Percentiles rank a stretch among this genome's conserved stretches.
Evolutionary conservation across 2,329 filamentous ascomycete genomes (phyloP).

Genomic region (Lomentospora prolificans): DNA sequence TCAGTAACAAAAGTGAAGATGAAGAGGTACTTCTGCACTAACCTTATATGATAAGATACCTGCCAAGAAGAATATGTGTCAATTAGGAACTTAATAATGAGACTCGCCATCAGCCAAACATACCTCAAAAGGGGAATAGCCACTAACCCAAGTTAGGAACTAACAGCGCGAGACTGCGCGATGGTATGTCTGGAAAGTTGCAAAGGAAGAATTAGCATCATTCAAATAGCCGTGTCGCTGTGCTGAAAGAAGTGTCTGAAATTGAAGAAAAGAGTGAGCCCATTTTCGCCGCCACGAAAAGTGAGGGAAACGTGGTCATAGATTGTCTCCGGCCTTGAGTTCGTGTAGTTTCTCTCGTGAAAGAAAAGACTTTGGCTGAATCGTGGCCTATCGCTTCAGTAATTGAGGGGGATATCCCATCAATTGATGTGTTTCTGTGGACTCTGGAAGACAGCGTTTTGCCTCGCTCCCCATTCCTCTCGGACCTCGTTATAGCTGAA

Average conservation of each 20-base stretch:
- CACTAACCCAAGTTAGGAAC: conserved; percentile 7
- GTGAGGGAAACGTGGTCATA: not conserved
- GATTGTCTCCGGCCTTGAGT: not conserved
- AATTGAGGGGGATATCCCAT: not conserved
- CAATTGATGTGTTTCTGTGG: not conserved
- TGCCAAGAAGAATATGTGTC: not conserved
- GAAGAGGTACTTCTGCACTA: not conserved
- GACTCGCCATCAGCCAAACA: not conserved
- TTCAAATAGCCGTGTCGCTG: not conserved
- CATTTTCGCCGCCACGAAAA: not conserved
- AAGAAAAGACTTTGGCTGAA: not conserved
- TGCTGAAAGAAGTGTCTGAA: not conserved
- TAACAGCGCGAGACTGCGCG: not conserved
- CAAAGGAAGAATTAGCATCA: conserved; percentile 3
- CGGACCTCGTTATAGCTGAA: not conserved
- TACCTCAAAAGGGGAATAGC: conserved; percentile 1
- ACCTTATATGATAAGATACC: not conserved
- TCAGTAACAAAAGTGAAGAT: not conserved
- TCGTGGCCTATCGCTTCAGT: not conserved
- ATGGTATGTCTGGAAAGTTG: not conserved
- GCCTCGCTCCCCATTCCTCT: not conserved
- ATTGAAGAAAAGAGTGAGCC: not conserved
- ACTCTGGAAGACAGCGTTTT: not conserved
- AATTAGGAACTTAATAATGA: not conserved
- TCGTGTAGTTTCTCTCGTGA: not conserved